Evolutionary conservation across 2,329 filamentous ascomycete species (phyloP).

Genomic region (Colletotrichum filicis): DNA sequence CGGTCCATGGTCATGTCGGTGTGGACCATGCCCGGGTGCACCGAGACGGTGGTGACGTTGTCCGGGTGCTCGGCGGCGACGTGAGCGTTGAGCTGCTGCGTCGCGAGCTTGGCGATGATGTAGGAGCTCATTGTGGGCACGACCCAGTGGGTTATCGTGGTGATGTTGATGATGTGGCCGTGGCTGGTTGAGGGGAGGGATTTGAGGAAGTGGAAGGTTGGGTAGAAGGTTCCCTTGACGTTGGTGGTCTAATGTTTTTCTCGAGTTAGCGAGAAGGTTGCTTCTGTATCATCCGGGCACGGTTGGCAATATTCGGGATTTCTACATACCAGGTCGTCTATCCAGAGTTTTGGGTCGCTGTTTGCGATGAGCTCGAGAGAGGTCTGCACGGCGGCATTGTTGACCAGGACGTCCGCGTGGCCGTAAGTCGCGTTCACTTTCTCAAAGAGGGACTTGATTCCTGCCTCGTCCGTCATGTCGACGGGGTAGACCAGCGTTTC

Average conservation of each 20-base stretch:
- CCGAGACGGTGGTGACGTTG: slow-evolving; percentile 40
- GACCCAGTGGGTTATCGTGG: slow-evolving; percentile 34
- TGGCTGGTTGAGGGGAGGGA: slow-evolving; percentile 11
- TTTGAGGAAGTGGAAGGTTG: slow-evolving; percentile 41
- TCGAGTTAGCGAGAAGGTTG: no score
- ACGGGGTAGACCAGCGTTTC: slow-evolving; percentile 12
- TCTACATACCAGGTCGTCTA: background rate
- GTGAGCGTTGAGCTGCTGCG: slow-evolving; percentile 43
- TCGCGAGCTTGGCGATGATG: slow-evolving; percentile 43
- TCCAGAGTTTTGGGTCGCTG: slow-evolving; percentile 4
- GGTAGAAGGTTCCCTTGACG: slow-evolving; percentile 50
- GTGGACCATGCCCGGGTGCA: slow-evolving; percentile 46
- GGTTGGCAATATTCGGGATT: no score
- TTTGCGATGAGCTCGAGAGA: background rate
- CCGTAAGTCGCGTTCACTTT: slow-evolving; percentile 45
- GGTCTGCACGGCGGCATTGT: slow-evolving; percentile 48
- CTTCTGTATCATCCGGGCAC: no score
- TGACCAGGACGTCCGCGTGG: slow-evolving; percentile 54
- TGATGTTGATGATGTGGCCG: slow-evolving; percentile 42
- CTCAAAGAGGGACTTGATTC: slow-evolving; percentile 44
- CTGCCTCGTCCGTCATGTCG: background rate
- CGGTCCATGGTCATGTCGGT: slow-evolving; percentile 42
- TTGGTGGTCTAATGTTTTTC: slow-evolving; percentile 44
- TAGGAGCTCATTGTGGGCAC: slow-evolving; percentile 42
- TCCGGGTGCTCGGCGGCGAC: slow-evolving; percentile 43